Evolutionary conservation across 805 yeast genomes (phyloP).

Genomic region (Millerago galiae): DNA sequence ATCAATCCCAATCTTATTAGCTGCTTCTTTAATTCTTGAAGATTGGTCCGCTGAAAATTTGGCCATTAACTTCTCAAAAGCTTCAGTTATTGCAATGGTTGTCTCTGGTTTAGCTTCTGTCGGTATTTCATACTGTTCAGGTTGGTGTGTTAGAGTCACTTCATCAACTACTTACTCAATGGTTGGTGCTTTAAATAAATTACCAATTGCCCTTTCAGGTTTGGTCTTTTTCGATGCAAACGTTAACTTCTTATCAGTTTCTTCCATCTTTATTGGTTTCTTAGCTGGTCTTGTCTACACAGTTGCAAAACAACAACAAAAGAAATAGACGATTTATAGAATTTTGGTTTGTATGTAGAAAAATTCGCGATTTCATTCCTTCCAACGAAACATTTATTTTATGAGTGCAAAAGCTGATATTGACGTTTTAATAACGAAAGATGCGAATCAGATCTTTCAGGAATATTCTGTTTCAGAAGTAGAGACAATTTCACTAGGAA

Average conservation of each 20-base stretch:
- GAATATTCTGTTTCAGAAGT: neutral
- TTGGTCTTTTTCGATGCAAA: conserved; percentile 92
- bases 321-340: conserved; percentile 11
- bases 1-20: conserved; percentile 81
- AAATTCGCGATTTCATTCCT: conserved; percentile 3
- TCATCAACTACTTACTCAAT: conserved; percentile 97
- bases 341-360: neutral
- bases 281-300: conserved; percentile 94
- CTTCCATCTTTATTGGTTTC: conserved; percentile 91
- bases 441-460: neutral
- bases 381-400: neutral
- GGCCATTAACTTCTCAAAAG: conserved; percentile 65
- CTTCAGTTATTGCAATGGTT: conserved; percentile 71
- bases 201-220: conserved; percentile 95
- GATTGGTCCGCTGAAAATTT: conserved; percentile 89
- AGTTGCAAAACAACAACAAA: conserved; percentile 89
- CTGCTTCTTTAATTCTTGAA: conserved; percentile 73
- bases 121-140: conserved; percentile 97
- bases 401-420: too few species aligned
- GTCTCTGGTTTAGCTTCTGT: conserved; percentile 92
- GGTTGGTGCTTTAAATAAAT: conserved; percentile 98
- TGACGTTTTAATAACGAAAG: neutral
- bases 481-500: neutral
- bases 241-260: conserved; percentile 83
- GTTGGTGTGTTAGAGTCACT: conserved; percentile 99